Conservation (phyloP, 257 asterid species). For the Lantana camara region DNA sequence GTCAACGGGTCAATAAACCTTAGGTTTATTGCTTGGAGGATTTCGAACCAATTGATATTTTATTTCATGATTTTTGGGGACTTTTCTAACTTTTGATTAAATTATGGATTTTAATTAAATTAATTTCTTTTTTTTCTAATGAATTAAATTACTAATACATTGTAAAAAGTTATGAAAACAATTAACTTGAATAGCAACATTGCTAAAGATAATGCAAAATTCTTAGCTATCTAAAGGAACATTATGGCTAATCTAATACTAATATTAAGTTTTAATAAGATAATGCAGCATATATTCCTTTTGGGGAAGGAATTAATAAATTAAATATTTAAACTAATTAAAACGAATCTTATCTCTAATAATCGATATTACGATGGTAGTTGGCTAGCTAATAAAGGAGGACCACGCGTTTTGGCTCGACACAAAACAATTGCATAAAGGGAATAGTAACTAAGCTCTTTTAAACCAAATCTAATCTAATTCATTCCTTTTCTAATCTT, state of each 20-base stretch:
- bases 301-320: neutral
- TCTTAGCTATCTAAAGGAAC: slow-evolving; percentile 30
- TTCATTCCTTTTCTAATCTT: neutral
- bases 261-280: neutral
- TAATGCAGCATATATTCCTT: slow-evolving; percentile 29
- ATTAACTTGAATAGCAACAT: neutral
- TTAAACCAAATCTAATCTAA: neutral
- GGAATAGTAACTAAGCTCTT: too few species aligned
- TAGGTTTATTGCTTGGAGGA: too few species aligned
- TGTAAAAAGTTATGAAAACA: neutral
- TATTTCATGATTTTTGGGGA: too few species aligned
- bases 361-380: slow-evolving; percentile 13
- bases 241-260: neutral
- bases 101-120: too few species aligned
- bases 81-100: too few species aligned
- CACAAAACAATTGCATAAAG: too few species aligned
- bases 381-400: neutral
- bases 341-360: slow-evolving; percentile 26
- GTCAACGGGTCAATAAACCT: too few species aligned
- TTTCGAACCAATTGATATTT: too few species aligned
- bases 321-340: slow-evolving; percentile 19
- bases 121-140: too few species aligned
- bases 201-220: slow-evolving; percentile 10
- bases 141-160: neutral
- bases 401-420: neutral